Percentiles rank a stretch among this genome's conserved stretches.
Conservation (phyloP, 2,329 filamentous ascomycete species). For the Nigrospora oryzae region DNA sequence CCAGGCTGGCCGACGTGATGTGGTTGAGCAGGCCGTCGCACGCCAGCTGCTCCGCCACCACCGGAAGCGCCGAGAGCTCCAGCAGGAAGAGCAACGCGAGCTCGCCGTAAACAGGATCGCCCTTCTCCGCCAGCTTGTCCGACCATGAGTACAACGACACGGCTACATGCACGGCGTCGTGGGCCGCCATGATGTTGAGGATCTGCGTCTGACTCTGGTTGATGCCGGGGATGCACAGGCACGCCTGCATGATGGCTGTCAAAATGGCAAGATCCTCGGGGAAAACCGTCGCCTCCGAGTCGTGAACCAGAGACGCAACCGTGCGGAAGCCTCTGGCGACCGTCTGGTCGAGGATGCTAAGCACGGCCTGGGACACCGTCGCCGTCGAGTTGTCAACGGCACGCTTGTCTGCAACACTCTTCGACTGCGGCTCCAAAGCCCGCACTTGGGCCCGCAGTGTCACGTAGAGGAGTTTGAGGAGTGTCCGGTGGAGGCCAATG, state of each 20-base stretch:
- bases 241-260: slow-evolving; percentile 80
- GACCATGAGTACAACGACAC: slow-evolving; percentile 90
- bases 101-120: slow-evolving; percentile 88
- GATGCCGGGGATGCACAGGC: slow-evolving; percentile 69
- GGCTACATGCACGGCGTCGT: slow-evolving; percentile 72
- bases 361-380: slow-evolving; percentile 49
- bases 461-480: slow-evolving; percentile 80
- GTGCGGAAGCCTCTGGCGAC: slow-evolving; percentile 77
- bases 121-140: slow-evolving; percentile 67
- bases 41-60: slow-evolving; percentile 82
- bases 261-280: slow-evolving; percentile 81
- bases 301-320: slow-evolving; percentile 74
- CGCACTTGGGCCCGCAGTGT: slow-evolving; percentile 59
- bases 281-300: slow-evolving; percentile 53
- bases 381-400: slow-evolving; percentile 28
- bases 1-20: slow-evolving; percentile 70
- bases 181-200: slow-evolving; percentile 58
- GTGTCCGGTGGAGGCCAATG: slow-evolving; percentile 68
- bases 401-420: slow-evolving; percentile 15
- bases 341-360: slow-evolving; percentile 73
- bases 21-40: slow-evolving; percentile 77
- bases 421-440: slow-evolving; percentile 17
- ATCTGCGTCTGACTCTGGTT: slow-evolving; percentile 64
- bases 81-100: slow-evolving; percentile 84
- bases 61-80: slow-evolving; percentile 72